phyloP scores from a whole-genome alignment of 2,329 filamentous ascomycete genomes.

The Purpureocillium lavendulum region DNA sequence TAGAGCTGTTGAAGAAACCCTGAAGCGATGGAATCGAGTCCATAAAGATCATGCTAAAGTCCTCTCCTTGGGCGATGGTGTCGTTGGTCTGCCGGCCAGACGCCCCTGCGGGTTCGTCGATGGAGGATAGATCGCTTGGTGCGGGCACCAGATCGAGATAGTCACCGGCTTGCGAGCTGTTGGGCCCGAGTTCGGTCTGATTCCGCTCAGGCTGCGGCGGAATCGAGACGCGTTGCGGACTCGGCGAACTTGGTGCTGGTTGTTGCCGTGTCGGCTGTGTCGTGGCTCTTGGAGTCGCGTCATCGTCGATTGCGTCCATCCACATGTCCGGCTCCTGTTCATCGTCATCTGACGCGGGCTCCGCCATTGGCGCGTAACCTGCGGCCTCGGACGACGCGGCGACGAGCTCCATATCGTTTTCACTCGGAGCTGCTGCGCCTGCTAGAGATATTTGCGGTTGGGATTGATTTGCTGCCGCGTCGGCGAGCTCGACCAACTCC shows the following conservation, averaged over 20 bases:
- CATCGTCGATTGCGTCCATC: constrained; percentile 32
- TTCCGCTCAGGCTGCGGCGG: constrained; percentile 2
- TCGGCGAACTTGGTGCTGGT: constrained; percentile 6
- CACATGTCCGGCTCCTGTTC: constrained; percentile 34
- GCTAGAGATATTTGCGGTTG: constrained; percentile 4
- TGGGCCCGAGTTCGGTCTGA: constrained; percentile 4
- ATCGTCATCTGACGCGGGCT: constrained; percentile 5
- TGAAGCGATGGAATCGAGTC: constrained; percentile 45
- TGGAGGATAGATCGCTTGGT: constrained; percentile 24
- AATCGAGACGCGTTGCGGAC: background rate
- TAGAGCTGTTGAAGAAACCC: constrained; percentile 25
- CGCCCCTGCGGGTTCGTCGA: constrained; percentile 18
- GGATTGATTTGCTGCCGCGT: constrained; percentile 10
- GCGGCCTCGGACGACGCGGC: constrained; percentile 12
- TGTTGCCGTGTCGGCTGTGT: constrained; percentile 4
- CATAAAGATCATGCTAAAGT: constrained; percentile 53
- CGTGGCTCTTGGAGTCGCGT: constrained; percentile 24
- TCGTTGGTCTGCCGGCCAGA: too few species aligned
- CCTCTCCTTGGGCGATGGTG: constrained; percentile 40
- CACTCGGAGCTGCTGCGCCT: constrained; percentile 8
- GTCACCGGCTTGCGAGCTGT: constrained; percentile 12
- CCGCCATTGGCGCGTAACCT: constrained; percentile 4
- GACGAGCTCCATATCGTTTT: constrained; percentile 21
- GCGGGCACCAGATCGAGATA: constrained; percentile 19
- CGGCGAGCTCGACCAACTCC: constrained; percentile 16